phyloP scores from a whole-genome alignment of 2,329 filamentous ascomycete species.

The Aspergillus awamori region DNA sequence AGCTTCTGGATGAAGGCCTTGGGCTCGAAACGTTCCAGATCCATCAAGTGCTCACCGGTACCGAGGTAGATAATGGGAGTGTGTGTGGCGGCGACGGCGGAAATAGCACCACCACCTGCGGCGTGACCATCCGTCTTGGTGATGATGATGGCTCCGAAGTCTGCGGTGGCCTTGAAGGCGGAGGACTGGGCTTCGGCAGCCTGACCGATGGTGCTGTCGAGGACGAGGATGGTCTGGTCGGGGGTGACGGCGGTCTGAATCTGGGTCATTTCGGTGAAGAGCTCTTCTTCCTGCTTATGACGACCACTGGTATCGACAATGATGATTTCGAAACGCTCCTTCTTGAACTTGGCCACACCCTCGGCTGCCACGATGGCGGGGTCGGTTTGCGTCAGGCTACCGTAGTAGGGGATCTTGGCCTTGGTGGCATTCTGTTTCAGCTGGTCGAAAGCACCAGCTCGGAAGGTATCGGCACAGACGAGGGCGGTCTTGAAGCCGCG shows the following conservation, averaged over 20 bases:
- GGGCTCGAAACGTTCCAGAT: slow-evolving; percentile 89
- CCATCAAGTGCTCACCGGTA: slow-evolving; percentile 95
- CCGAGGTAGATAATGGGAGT: slow-evolving; percentile 98
- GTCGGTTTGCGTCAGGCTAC: slow-evolving; percentile 93
- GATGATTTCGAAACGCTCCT: slow-evolving; percentile 96
- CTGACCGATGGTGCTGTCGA: slow-evolving; percentile 95
- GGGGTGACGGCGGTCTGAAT: slow-evolving; percentile 89
- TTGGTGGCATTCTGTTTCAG: slow-evolving; percentile 98
- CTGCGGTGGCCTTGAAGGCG: slow-evolving; percentile 95
- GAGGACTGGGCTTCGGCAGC: slow-evolving; percentile 92
- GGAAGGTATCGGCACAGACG: slow-evolving; percentile 97
- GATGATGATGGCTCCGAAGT: slow-evolving; percentile 98
- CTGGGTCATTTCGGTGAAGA: slow-evolving; percentile 97
- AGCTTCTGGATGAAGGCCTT: slow-evolving; percentile 93
- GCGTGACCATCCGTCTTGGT: slow-evolving; percentile 98
- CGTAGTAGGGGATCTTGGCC: slow-evolving; percentile 98
- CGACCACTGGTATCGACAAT: slow-evolving; percentile 97
- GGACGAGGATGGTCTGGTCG: slow-evolving; percentile 97
- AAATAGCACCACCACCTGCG: slow-evolving; percentile 94
- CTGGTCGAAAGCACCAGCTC: slow-evolving; percentile 97
- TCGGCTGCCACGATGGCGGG: slow-evolving; percentile 91
- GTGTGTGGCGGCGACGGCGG: slow-evolving; percentile 91
- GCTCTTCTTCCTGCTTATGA: slow-evolving; percentile 89
- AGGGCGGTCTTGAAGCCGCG: slow-evolving; percentile 90
- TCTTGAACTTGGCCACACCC: slow-evolving; percentile 98